These are phyloP conservation scores for Evernia prunastri DNA, from an alignment of 495 filamentous ascomycete genomes.

Conservation along the genomic window DNA sequence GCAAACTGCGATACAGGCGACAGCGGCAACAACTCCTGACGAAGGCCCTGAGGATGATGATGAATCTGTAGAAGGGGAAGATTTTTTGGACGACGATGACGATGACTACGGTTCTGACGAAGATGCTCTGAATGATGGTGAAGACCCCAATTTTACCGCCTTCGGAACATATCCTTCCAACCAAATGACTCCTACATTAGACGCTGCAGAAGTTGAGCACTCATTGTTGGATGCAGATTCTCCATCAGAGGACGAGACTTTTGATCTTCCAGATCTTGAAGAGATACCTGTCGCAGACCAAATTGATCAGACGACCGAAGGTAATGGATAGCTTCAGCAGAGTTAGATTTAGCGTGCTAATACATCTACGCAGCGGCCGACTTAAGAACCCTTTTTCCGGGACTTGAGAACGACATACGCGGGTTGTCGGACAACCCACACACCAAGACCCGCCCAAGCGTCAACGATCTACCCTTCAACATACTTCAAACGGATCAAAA, in stretches of 20 bases:
- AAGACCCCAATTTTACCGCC: slow-evolving; percentile 17
- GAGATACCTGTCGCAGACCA: background rate
- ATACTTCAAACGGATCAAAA: slow-evolving; percentile 9
- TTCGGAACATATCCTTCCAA: background rate
- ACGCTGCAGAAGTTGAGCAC: background rate
- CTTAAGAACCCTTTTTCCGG: no score
- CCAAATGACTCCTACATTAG: background rate
- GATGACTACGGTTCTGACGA: slow-evolving; percentile 27
- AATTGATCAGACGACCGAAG: background rate
- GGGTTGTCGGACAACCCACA: background rate
- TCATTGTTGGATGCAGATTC: background rate
- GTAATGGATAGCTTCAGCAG: background rate
- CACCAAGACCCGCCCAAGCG: background rate
- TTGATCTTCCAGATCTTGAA: background rate
- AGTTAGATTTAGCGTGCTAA: background rate
- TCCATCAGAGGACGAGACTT: background rate
- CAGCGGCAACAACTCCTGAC: background rate
- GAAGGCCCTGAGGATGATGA: background rate
- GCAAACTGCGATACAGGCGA: no score
- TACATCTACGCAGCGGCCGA: background rate
- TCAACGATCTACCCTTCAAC: slow-evolving; percentile 31
- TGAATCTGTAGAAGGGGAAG: background rate
- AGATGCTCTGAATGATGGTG: slow-evolving; percentile 20
- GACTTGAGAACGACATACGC: background rate
- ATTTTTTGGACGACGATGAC: slow-evolving; percentile 18